Conservation (phyloP, 1,139 yeast genomes). For the Scheffersomyces stambukii region DNA sequence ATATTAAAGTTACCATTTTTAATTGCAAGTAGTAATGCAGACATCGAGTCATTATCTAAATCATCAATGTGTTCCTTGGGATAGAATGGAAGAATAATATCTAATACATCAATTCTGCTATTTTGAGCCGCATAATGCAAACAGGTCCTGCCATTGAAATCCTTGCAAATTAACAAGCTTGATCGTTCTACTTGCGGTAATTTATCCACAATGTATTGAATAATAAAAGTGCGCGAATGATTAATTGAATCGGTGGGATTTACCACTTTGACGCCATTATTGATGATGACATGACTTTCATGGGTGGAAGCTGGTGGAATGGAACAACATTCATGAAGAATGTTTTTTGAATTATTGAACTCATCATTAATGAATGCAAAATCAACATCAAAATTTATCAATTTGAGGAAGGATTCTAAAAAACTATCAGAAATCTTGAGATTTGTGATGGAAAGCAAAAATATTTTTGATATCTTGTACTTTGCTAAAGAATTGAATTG, state of each 20-base stretch:
- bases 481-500: constrained; percentile 15
- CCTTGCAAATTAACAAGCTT: constrained; percentile 38
- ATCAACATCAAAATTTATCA: constrained; percentile 42
- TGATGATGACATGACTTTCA: constrained; percentile 32
- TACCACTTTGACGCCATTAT: constrained; percentile 44
- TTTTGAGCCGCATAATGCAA: constrained; percentile 83
- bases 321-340: constrained; percentile 45
- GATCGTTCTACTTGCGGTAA: constrained; percentile 16
- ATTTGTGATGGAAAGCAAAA: constrained; percentile 58
- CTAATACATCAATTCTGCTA: constrained; percentile 55
- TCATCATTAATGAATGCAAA: constrained; percentile 34
- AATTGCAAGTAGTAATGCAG: constrained; percentile 79
- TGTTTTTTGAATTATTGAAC: constrained; percentile 38
- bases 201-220: constrained; percentile 28
- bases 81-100: constrained; percentile 35
- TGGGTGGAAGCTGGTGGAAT: constrained; percentile 33
- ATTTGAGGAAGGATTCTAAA: constrained; percentile 40
- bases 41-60: constrained; percentile 68
- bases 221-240: constrained; percentile 39
- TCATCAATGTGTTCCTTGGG: constrained; percentile 42
- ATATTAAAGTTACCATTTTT: constrained; percentile 60
- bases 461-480: constrained; percentile 57
- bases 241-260: constrained; percentile 39
- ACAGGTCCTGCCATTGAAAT: constrained; percentile 76
- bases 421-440: constrained; percentile 46